phyloP scores from a whole-genome alignment of 345 rosid genomes.

The Aethionema arabicum region DNA sequence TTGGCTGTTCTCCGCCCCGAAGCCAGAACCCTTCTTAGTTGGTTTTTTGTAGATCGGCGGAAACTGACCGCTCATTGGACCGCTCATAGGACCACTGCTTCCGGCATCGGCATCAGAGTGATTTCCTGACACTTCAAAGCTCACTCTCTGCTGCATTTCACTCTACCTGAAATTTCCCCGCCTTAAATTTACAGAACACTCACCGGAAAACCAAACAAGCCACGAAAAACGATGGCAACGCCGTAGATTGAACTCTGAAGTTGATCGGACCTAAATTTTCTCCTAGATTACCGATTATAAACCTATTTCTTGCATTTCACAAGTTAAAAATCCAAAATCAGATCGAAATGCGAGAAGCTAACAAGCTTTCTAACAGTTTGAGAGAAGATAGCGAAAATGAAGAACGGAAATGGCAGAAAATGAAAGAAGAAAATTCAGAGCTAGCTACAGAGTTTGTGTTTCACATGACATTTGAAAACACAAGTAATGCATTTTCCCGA shows the following conservation, averaged over 20 bases:
- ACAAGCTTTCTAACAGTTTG: neutral
- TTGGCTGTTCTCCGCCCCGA: conserved; percentile 28
- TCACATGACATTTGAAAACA: conserved; percentile 5
- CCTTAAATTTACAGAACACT: neutral
- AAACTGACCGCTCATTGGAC: conserved; percentile 56
- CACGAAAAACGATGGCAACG: neutral
- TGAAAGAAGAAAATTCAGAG: neutral
- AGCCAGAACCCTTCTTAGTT: conserved; percentile 38
- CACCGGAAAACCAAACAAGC: conserved; percentile 1
- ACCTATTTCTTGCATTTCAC: neutral
- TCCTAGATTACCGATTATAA: neutral
- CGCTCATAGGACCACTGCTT: conserved; percentile 51
- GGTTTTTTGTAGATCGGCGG: conserved; percentile 45
- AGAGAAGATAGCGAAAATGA: neutral
- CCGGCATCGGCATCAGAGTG: conserved; percentile 48
- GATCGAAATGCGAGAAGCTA: conserved; percentile 13
- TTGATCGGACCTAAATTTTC: conserved; percentile 8
- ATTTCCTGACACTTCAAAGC: conserved; percentile 39
- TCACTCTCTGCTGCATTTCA: conserved; percentile 30
- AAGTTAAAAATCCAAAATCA: neutral
- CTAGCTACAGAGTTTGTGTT: neutral
- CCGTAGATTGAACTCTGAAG: neutral
- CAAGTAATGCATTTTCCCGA: conserved; percentile 12
- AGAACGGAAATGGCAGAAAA: neutral
- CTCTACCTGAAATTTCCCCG: neutral